Base-by-base conservation (phyloP, 495 filamentous ascomycete species). In the Bathelium albidoporum region DNA sequence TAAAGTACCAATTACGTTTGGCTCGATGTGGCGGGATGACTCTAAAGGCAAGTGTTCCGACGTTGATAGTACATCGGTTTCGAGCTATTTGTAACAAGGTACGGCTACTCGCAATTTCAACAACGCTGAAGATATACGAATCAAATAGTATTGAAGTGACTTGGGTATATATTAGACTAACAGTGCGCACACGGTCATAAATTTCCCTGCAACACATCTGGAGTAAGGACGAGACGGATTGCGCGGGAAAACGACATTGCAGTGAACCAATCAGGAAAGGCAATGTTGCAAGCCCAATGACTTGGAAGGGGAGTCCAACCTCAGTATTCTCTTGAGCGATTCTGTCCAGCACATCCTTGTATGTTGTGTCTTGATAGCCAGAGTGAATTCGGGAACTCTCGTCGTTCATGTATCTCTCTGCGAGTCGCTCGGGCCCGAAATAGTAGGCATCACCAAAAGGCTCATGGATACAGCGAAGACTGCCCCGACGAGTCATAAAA, bases 381-480 rank as follows among this genome's bases (percentile, higher is more conserved):
- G 85, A 91, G 58, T 83, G 80, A 45, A 81, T 62, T 64, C 94
- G 82, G 22, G 77, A 83, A 64, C 83, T 75, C 71, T 87, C 84
- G 70, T 97, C 89, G 31, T 87, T 70, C 61, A 83, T 85, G 66
- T 87, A 98, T 68, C 93, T 80, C 43, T 80, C 74, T 68, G 86
- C 86, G 62, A 97, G 80, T 49, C 91, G 79, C 75, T 98, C 94
- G 0, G 91, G 90, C 28, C 93, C 92, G 69, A 86, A 97, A 76
- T 98, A 97, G 75, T 90, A 98, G 62, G 91, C 89, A 72, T 98
- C 94, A 18, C 94, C 94, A 69, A 97, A 97, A 1, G 94, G 94
- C 74, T 98, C 94, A 72, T 98, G 94, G 67, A 93, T 75, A 73
- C 90, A 95, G 66, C 83, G 77, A 32, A 98, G 81, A 28, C 80